Evolutionary conservation across 768 basidiomycete species (phyloP), one percentile per base, ranked within the genome.

Genomic region (Hirschioporus abietinus): DNA sequence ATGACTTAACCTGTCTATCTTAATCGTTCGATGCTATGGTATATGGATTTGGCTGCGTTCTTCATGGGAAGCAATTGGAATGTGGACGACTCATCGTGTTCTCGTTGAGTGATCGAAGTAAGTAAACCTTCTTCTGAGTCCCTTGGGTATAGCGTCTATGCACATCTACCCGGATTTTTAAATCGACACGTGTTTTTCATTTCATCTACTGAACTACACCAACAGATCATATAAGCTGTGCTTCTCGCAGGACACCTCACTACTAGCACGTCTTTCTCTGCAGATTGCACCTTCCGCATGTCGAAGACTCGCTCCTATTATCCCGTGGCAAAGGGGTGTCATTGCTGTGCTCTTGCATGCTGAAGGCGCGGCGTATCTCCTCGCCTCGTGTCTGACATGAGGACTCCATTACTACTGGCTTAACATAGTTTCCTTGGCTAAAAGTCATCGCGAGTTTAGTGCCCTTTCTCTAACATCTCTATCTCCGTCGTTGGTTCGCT

Each of bases 201-300:
- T 2, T 52, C 20, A 15, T 7, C 15, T 5, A 52, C 42, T 52
- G 1, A 52, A 15, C 5, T 52, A 1, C 12, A 52, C 12, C 12
- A 20, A 52, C 20, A 52, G 42, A 52, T 20, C 42, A 52, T 52
- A 3, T 3, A 52, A 52, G 42, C 12, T 10, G 12, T 12, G 20
- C 42, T 52, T 52, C 42, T 52, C 42, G 42, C 42, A 30, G 42
- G 42, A 52, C 42, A 52, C 42, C 42, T 52, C 42, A 52, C 42
- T 52, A 52, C 42, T 52, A 52, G 42, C 42, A 52, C 42, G 42
- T 52, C 42, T 52, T 52, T 5, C 12, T 15, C 12, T 20, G 12
- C 42, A 20, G 20, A 52, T 1, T 52, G 42, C 42, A 52, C 20
- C 3, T 52, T 52, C 42, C 42, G 42, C 42, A 52, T 52, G 42